Base-by-base conservation (phyloP, 495 filamentous ascomycete genomes). In the Talaromyces liani region DNA sequence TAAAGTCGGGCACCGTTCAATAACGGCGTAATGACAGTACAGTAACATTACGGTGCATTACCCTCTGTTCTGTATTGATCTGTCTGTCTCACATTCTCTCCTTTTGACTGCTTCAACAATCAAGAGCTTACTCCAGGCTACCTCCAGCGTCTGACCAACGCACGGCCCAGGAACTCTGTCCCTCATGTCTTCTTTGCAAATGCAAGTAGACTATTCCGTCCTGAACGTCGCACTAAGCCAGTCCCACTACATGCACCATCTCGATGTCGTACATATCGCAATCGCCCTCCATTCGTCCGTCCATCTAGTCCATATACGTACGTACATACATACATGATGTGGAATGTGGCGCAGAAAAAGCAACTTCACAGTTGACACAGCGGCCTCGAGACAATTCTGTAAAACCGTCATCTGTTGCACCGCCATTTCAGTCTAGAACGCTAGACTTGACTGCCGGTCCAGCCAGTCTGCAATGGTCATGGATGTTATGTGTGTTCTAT, bases 271-370 rank as follows among this genome's bases (percentile, higher is more conserved):
- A 36, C 56, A 58, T 58, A 22, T 58, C 24, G 18, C 16, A 22
- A 5, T 31, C 31, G 31, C 6, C 31, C 3, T 36, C 31, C 20
- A 58, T 58, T 58, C 56, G 56, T 36, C 56, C 24, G 51, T 55
- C 22, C 25, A 6, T 24, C 5, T 1, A 53, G 7, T 24, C 18
- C 47, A 22, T 18, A 3, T 53, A 22, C 47, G 14, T 25, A 9
- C 18, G 51, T 54, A 54, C 51, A 27, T 56, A 56, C 53, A 36
- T 58, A 20, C 27, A 58, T 58, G 31, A 9, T 22, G 27, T 58
- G 56, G 56, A 58, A 58, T 58, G 56, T 58, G 56, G 56, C 14
- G 31, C 27, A 58, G 22, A 27, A 58, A 33, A 58, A 58, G 56
- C n/a, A 56, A 56, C 20, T 25, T 27, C 20, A 2, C 53, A 56